Evolutionary conservation across 2,329 filamentous ascomycete species (phyloP).

Genomic region (Trichoderma brevicompactum): DNA sequence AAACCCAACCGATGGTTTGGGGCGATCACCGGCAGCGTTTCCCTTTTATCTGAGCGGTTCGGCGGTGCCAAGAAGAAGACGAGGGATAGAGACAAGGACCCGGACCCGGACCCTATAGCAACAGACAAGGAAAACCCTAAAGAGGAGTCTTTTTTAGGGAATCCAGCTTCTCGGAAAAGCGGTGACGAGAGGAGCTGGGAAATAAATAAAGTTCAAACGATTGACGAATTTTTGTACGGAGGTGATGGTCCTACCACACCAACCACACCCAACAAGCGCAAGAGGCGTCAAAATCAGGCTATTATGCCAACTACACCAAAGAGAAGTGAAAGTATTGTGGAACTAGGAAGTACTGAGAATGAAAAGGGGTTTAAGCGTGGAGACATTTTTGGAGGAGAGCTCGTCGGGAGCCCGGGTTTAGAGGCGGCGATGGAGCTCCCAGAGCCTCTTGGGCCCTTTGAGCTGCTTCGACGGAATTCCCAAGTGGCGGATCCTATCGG

Average conservation of each 20-base stretch:
- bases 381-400: conserved; percentile 36
- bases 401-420: conserved; percentile 47
- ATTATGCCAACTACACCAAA: conserved; percentile 14
- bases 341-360: conserved; percentile 32
- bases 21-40: conserved; percentile 37
- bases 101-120: conserved; percentile 37
- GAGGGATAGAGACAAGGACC: conserved; percentile 35
- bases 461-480: conserved; percentile 41
- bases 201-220: conserved; percentile 9
- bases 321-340: conserved; percentile 31
- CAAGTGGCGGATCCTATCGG: conserved; percentile 39
- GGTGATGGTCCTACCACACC: background rate
- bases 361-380: conserved; percentile 37
- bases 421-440: conserved; percentile 30
- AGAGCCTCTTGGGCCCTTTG: conserved; percentile 30
- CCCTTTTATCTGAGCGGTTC: conserved; percentile 44
- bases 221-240: conserved; percentile 22
- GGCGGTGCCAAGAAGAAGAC: conserved; percentile 36
- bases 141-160: conserved; percentile 52
- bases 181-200: conserved; percentile 43
- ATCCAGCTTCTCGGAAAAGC: conserved; percentile 51
- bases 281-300: conserved; percentile 6
- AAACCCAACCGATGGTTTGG: conserved; percentile 29
- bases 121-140: conserved; percentile 34
- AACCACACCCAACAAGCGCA: conserved; percentile 12